Evolutionary conservation across 108 stramenopile species (phyloP).

Genomic region (Bacterosira constricta): DNA sequence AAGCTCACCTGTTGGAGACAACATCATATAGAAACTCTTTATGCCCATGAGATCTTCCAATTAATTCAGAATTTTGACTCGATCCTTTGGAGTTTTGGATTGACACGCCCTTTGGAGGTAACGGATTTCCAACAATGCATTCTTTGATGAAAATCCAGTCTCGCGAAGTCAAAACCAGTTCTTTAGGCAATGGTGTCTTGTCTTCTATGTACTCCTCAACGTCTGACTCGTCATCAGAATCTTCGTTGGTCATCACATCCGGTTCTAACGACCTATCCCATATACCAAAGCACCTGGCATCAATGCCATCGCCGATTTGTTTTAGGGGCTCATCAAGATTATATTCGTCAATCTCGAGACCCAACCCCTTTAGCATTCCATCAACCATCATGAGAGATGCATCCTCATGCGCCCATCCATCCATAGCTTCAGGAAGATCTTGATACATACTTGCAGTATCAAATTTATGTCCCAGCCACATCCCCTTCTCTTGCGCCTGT

Average conservation of each 20-base stretch:
- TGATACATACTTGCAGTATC: slow-evolving; percentile 45
- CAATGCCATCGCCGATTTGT: slow-evolving; percentile 82
- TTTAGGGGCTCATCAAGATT: slow-evolving; percentile 73
- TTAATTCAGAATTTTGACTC: slow-evolving; percentile 14
- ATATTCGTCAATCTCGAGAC: slow-evolving; percentile 65
- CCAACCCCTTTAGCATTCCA: slow-evolving; percentile 55
- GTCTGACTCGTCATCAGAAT: slow-evolving; percentile 1
- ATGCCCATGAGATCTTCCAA: slow-evolving; percentile 55
- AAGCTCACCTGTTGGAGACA: slow-evolving; percentile 89
- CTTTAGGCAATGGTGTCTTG: slow-evolving; percentile 29
- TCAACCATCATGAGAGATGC: slow-evolving; percentile 82
- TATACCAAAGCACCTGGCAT: slow-evolving; percentile 61
- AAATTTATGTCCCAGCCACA: slow-evolving; percentile 43
- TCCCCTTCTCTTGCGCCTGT: slow-evolving; percentile 21
- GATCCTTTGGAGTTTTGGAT: slow-evolving; percentile 16
- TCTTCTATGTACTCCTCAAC: slow-evolving; percentile 12
- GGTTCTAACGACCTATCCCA: slow-evolving; percentile 4
- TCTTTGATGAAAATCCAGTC: slow-evolving; percentile 93
- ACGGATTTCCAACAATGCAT: slow-evolving; percentile 57
- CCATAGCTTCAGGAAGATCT: slow-evolving; percentile 23
- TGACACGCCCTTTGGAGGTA: slow-evolving; percentile 39
- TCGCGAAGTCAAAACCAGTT: slow-evolving; percentile 68
- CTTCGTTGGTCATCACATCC: slow-evolving; percentile 7
- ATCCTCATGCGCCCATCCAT: slow-evolving; percentile 78
- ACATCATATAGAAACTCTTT: slow-evolving; percentile 93